Evolutionary conservation across 768 basidiomycete genomes (phyloP), one percentile per base, ranked within the genome.

Genomic region (Kwoniella europaea): DNA sequence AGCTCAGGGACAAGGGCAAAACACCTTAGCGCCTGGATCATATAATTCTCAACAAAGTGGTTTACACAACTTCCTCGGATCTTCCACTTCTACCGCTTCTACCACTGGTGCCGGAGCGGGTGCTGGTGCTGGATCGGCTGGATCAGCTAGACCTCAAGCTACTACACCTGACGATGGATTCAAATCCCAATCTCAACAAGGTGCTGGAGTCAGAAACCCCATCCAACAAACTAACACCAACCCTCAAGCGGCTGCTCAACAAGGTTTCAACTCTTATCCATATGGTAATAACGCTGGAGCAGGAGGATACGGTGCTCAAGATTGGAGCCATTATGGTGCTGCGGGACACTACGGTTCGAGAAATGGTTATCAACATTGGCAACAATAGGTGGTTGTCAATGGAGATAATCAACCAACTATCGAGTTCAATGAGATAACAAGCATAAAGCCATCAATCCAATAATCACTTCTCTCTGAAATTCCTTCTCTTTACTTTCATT

Each of bases 321-420:
- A 80, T 60, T 80, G 79, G 77, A 67, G 71, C 63, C 77, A 77
- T 53, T 81, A 82, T 62, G 79, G 75, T 24, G 67, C 41, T 46
- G 62, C 60, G 13, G 59, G 65, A 27, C 60, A 73, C 27, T 65
- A 68, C 66, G 67, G 74, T 41, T 68, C 71, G 18, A 73, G 76
- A 60, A 77, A 77, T 53, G 78, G 75, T 10, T 78, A 77, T 65
- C 62, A 70, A 41, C 71, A 74, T 46, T 80, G 79, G 79, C 77
- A 78, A 68, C 73, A 77, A 68, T 78, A 68, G 50, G 15, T n/a
- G 42, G n/a, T 61, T 7, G 35, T 6, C 35, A 35, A 6, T 35
- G 35, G 35, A 35, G 35, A 35, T 9, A 35, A 6, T 35, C 35
- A 9, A 35, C 35, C 35, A 35, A 9, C 7, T 1, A 35, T 35